Conservation (phyloP, 2,329 filamentous ascomycete genomes). For the Cordyceps pruinosa region DNA sequence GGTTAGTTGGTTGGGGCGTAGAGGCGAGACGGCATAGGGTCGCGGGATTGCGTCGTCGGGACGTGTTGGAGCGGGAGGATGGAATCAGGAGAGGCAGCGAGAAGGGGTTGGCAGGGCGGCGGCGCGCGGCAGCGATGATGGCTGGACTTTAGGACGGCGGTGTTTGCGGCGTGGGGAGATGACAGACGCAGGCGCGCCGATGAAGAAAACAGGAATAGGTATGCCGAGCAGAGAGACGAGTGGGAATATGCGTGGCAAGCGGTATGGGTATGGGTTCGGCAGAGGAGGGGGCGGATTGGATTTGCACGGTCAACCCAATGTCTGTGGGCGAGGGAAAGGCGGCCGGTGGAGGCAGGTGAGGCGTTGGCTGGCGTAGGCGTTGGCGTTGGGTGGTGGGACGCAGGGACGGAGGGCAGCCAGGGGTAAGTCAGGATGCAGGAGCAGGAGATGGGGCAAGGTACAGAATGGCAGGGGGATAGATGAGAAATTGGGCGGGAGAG, state of each 20-base stretch:
- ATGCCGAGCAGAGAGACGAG: not conserved
- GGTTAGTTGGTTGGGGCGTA: not conserved
- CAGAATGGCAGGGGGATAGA: not conserved
- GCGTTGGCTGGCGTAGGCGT: too few species aligned
- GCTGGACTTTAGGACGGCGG: not conserved
- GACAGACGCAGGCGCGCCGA: not conserved
- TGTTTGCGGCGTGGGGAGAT: not conserved
- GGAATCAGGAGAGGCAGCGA: not conserved
- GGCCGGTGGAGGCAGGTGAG: not conserved
- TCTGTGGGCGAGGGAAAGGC: slow-evolving; percentile 3
- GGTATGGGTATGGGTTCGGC: not conserved
- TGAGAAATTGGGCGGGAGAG: too few species aligned
- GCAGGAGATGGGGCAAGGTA: not conserved
- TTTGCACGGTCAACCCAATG: slow-evolving; percentile 3
- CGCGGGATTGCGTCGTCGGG: not conserved
- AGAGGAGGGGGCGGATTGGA: not conserved
- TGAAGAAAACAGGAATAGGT: not conserved
- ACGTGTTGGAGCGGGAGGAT: not conserved
- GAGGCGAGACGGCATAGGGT: not conserved
- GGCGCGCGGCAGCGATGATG: not conserved
- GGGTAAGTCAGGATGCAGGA: slow-evolving; percentile 4
- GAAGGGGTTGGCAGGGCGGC: not conserved
- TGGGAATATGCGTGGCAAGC: not conserved
- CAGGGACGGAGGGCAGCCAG: not conserved
- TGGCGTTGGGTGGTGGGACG: not conserved